Base-by-base conservation (phyloP, 2,329 filamentous ascomycete species). In the Pseudogymnoascus sp. region DNA sequence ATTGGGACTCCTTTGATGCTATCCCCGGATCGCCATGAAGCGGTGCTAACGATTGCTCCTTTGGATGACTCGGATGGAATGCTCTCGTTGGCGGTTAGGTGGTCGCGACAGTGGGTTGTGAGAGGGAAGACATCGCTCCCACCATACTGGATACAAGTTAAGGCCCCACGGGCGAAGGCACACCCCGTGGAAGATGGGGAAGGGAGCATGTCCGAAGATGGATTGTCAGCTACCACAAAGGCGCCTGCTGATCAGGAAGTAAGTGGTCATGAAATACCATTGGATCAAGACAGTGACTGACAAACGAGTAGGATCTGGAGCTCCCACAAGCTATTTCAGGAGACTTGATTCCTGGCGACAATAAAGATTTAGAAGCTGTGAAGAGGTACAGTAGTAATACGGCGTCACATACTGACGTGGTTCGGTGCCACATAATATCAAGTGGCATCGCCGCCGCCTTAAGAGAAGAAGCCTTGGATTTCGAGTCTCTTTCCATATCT, bases 1-100 rank as follows among this genome's bases (percentile, higher is more conserved):
- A 79, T 80, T 0, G 84, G 83, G 3, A 86, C 83, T 35, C 74
- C 79, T 0, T 70, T 88, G 61, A 79, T 87, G 76, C 77, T 77
- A 65, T 81, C 80, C 0, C 81, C 84, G 0, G 79, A 81, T 63
- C 77, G 78, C 1, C 73, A 72, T 6, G 72, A 81, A 63, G 78
- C 79, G 23, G 81, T 82, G 0, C 71, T 87, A 60, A 78, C 78
- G 1, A 76, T 86, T 35, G 82, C 80, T 3, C 78, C 83, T 0
- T 72, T 84, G 7, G 81, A 86, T 63, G 83, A 86, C 66, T 84
- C 83, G 0, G 84, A 87, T 66, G 84, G 84, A 0, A 78, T 86
- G 67, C 71, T 87, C 12, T 86, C 83, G 4, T 71, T 87, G 35
- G 78, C 80, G 1, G 79, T 85, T 0, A 73, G 75, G n/a, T 88